Percentiles rank a stretch among this genome's conserved stretches.
Conservation (phyloP, 2,329 filamentous ascomycete genomes). For the Periconia sp. region DNA sequence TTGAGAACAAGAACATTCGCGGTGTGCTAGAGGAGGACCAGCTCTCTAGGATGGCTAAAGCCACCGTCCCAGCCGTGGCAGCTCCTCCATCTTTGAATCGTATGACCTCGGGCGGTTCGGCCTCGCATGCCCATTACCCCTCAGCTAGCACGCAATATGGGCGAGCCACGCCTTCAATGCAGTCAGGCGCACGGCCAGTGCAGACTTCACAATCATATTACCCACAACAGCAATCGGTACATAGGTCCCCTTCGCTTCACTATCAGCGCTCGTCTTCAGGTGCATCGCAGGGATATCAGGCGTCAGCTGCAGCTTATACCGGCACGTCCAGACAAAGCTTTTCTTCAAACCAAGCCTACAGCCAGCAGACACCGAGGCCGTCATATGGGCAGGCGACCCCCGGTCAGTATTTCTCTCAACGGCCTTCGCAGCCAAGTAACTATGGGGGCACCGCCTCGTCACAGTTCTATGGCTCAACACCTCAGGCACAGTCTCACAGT, state of each 20-base stretch:
- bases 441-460: slow-evolving; percentile 36
- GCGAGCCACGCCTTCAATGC: slow-evolving; percentile 34
- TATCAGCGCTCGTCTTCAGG: slow-evolving; percentile 42
- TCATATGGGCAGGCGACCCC: slow-evolving; percentile 29
- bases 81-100: slow-evolving; percentile 36
- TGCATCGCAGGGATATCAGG: slow-evolving; percentile 34
- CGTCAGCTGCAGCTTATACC: slow-evolving; percentile 34
- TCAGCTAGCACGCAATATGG: slow-evolving; percentile 35
- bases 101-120: slow-evolving; percentile 29
- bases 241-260: slow-evolving; percentile 45
- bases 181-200: slow-evolving; percentile 35
- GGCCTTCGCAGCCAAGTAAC: slow-evolving; percentile 32
- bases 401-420: slow-evolving; percentile 39
- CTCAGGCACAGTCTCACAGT: slow-evolving; percentile 38
- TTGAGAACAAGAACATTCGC: slow-evolving; percentile 74
- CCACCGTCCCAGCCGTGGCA: slow-evolving; percentile 37
- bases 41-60: slow-evolving; percentile 51
- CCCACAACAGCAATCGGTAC: slow-evolving; percentile 41
- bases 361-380: slow-evolving; percentile 40
- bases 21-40: slow-evolving; percentile 88
- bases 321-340: slow-evolving; percentile 34
- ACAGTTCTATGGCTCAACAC: slow-evolving; percentile 42
- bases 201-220: slow-evolving; percentile 37
- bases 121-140: slow-evolving; percentile 37
- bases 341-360: slow-evolving; percentile 33